Conservation (phyloP, 169 alveolate species). For the Besnoitia besnoiti region DNA sequence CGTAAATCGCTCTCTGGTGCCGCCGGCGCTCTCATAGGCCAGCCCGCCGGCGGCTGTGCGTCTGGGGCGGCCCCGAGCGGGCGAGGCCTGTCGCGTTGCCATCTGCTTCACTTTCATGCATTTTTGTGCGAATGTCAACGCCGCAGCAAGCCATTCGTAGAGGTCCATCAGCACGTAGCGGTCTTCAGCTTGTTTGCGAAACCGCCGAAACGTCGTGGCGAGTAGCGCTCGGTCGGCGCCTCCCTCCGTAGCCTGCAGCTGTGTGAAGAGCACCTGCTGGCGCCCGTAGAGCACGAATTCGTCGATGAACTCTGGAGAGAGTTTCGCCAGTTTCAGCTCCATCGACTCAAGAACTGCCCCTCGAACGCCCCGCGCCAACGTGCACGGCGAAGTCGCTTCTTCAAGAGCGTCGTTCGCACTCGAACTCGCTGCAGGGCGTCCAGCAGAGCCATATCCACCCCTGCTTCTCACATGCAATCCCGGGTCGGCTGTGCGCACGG, state of each 20-base stretch:
- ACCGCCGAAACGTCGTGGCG: neutral
- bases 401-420: neutral
- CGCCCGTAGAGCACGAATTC: constrained; percentile 51
- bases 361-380: neutral
- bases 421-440: neutral
- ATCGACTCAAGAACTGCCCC: constrained; percentile 52
- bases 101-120: neutral
- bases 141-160: constrained; percentile 68
- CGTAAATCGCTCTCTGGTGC: neutral
- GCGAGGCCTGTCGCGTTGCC: neutral
- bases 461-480: too few species aligned
- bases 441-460: too few species aligned
- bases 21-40: neutral
- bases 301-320: constrained; percentile 51
- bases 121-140: constrained; percentile 28
- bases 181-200: neutral
- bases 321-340: constrained; percentile 57
- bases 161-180: constrained; percentile 53
- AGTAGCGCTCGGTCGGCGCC: neutral
- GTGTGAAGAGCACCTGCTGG: constrained; percentile 51
- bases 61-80: neutral
- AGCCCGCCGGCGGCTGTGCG: neutral
- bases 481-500: too few species aligned
- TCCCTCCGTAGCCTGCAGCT: constrained; percentile 2
- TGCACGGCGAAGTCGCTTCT: neutral